phyloP scores from a whole-genome alignment of 805 yeast genomes.

The Yarrowia hollandica region DNA sequence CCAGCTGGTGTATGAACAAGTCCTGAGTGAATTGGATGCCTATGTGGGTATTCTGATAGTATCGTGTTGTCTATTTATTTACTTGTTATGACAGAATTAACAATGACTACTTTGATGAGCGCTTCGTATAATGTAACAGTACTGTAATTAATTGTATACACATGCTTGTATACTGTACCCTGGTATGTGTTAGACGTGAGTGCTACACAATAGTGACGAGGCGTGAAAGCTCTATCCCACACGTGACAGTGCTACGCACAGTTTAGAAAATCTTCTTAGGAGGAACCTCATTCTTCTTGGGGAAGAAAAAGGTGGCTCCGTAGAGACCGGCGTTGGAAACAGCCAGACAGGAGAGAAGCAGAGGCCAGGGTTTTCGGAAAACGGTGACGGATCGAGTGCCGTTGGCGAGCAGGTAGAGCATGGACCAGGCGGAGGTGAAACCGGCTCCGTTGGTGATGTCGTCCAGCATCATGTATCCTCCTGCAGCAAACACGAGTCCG shows the following conservation, averaged over 20 bases:
- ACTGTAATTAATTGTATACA: no score
- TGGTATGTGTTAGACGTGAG: no score
- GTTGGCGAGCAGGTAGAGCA: constrained; percentile 69
- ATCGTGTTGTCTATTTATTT: no score
- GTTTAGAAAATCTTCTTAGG: neutral
- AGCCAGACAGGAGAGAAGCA: constrained; percentile 59
- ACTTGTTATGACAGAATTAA: no score
- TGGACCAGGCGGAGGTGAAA: constrained; percentile 73
- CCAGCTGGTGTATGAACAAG: no score
- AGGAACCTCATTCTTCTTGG: constrained; percentile 20
- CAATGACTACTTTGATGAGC: no score
- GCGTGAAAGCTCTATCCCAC: neutral
- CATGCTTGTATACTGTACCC: no score
- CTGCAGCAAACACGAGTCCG: constrained; percentile 37
- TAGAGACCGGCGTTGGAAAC: constrained; percentile 62
- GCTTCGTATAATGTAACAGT: no score
- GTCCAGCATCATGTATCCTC: constrained; percentile 61
- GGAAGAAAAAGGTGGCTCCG: constrained; percentile 67
- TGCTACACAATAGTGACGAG: no score
- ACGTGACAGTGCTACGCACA: neutral
- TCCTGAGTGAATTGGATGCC: no score
- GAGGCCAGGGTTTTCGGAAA: constrained; percentile 53
- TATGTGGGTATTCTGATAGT: no score
- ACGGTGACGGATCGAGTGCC: constrained; percentile 49
- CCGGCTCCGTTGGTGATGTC: constrained; percentile 81